A percentile compares a stretch with the other conserved stretches of the same genome.
These are phyloP conservation scores for Cladophialophora carrionii DNA, from an alignment of 2,329 filamentous ascomycete species.

Conservation along the genomic window DNA sequence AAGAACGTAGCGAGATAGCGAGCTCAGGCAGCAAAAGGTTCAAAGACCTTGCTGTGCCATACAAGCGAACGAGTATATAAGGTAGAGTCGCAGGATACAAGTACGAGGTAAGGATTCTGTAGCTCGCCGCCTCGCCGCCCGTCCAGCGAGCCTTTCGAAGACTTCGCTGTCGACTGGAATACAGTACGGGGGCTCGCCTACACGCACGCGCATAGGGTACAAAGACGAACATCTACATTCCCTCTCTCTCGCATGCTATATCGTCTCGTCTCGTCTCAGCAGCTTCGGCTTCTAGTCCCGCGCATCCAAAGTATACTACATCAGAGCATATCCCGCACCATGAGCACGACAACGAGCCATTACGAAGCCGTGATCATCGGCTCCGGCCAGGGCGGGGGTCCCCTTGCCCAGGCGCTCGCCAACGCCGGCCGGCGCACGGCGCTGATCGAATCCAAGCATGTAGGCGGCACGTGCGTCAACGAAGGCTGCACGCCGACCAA, in stretches of 20 bases:
- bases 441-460: slow-evolving; percentile 54
- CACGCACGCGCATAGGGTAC: too few relatives aligned
- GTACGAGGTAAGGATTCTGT: not conserved
- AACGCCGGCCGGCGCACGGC: slow-evolving; percentile 51
- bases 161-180: not conserved
- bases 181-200: not conserved
- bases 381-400: slow-evolving; percentile 58
- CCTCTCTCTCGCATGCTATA: not conserved
- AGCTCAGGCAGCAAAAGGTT: not conserved
- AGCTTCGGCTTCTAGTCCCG: not conserved
- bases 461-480: slow-evolving; percentile 60
- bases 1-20: too few relatives aligned
- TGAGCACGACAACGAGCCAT: slow-evolving; percentile 34
- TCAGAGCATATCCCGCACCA: slow-evolving; percentile 4
- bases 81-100: not conserved
- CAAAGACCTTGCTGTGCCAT: not conserved
- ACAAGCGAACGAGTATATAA: not conserved
- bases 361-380: slow-evolving; percentile 56
- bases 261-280: not conserved
- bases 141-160: too few relatives aligned
- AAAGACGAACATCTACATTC: not conserved
- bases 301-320: not conserved
- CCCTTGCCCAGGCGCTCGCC: slow-evolving; percentile 54
- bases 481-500: slow-evolving; percentile 63
- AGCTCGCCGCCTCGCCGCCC: too few relatives aligned